These are phyloP conservation scores for Leishmania tarentolae DNA, from an alignment of 208 protist species.

Conservation along the genomic window DNA sequence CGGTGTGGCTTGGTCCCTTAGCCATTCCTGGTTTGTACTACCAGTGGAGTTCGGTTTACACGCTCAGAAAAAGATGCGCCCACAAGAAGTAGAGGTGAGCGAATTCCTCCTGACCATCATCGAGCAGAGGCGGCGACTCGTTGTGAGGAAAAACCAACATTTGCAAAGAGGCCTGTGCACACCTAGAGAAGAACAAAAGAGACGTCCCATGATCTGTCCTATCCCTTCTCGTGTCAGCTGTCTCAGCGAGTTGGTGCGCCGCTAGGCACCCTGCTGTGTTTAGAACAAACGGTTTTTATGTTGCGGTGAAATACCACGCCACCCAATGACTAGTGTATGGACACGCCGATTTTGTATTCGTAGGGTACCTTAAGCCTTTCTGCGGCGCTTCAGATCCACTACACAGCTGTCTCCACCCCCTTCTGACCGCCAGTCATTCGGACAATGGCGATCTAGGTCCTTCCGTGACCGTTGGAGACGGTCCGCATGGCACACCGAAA, in stretches of 20 bases:
- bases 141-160: neutral
- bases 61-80: neutral
- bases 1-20: neutral
- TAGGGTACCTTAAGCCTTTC: neutral
- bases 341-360: neutral
- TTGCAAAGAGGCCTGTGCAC: neutral
- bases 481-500: neutral
- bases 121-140: neutral
- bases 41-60: neutral
- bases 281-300: neutral
- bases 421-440: neutral
- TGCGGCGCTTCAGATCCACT: neutral
- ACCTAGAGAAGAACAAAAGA: neutral
- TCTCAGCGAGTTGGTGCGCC: neutral
- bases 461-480: neutral
- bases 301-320: neutral
- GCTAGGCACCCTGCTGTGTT: neutral
- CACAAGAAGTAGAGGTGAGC: neutral
- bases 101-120: neutral
- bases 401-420: neutral
- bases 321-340: neutral
- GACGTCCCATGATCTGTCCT: neutral
- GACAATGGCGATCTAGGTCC: constrained; percentile 8
- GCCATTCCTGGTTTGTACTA: neutral
- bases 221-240: neutral